Evolutionary conservation across 2,329 filamentous ascomycete species (phyloP).

Genomic region (Chrysosporium keratinophilum): DNA sequence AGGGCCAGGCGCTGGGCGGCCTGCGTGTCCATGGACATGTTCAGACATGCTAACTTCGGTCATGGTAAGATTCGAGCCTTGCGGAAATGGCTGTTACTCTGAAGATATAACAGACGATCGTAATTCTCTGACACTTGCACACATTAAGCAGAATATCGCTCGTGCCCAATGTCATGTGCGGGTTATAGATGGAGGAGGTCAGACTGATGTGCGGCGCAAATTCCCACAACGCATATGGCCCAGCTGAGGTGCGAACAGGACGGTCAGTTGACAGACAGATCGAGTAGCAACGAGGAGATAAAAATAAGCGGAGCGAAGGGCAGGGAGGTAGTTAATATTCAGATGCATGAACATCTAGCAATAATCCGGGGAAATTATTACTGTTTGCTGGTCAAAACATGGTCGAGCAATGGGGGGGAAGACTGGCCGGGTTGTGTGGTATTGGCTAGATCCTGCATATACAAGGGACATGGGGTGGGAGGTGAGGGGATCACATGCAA

Average conservation of each 20-base stretch:
- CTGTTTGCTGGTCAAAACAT: slow-evolving; percentile 10
- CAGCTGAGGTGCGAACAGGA: background rate
- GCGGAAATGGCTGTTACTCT: background rate
- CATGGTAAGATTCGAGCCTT: background rate
- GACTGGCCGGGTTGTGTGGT: background rate
- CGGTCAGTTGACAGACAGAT: slow-evolving; percentile 2
- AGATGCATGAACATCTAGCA: background rate
- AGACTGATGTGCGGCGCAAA: background rate
- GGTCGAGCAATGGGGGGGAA: slow-evolving; percentile 6
- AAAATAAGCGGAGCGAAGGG: background rate
- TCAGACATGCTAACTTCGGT: slow-evolving; percentile 29
- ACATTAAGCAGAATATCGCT: background rate
- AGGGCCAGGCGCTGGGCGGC: slow-evolving; percentile 44
- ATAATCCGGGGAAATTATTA: slow-evolving; percentile 13
- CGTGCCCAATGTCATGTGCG: slow-evolving; percentile 5
- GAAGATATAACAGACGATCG: background rate
- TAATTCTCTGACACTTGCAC: background rate
- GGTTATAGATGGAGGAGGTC: background rate
- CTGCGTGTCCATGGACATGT: slow-evolving; percentile 35
- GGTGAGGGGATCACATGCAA: slow-evolving; percentile 7
- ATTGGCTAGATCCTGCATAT: slow-evolving; percentile 12
- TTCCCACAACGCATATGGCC: background rate
- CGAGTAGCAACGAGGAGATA: background rate
- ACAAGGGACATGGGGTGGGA: background rate
- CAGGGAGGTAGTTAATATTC: background rate